Evolutionary conservation across 73 alveolate genomes (phyloP).

Genomic region (Tetrahymena elliotti): DNA sequence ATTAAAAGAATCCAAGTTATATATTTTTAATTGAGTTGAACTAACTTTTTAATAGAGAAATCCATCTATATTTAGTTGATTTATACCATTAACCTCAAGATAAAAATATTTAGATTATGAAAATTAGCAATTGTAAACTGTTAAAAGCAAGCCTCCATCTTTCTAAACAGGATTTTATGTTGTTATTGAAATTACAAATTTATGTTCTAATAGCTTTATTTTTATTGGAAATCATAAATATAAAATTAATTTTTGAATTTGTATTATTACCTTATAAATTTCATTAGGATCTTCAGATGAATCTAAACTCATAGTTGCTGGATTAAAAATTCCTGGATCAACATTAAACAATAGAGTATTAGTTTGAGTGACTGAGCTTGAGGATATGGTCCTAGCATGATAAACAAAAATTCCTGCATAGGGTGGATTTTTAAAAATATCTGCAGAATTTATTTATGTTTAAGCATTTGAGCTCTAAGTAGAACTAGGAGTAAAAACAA

Average conservation of each 20-base stretch:
- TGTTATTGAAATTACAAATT: neutral
- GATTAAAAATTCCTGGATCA: neutral
- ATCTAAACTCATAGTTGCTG: neutral
- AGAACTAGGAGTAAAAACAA: neutral
- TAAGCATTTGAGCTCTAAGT: neutral
- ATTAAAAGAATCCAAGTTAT: neutral
- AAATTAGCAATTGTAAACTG: neutral
- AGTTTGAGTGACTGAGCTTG: neutral
- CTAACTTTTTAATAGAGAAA: neutral
- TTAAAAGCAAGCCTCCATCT: neutral
- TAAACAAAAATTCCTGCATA: neutral
- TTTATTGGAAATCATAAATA: neutral
- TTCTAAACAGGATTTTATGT: neutral
- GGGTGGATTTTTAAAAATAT: neutral
- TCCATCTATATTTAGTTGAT: neutral
- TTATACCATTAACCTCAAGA: neutral
- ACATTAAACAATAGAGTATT: neutral
- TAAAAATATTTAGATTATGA: neutral
- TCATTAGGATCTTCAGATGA: neutral
- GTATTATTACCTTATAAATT: neutral
- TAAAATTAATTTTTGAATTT: neutral
- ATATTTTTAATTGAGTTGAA: neutral
- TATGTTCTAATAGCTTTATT: neutral
- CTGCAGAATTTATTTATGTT: neutral
- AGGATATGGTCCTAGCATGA: neutral